Evolutionary conservation across 805 yeast genomes (phyloP), one percentile per base, ranked within the genome.

Genomic region (Lipomyces starkeyi): DNA sequence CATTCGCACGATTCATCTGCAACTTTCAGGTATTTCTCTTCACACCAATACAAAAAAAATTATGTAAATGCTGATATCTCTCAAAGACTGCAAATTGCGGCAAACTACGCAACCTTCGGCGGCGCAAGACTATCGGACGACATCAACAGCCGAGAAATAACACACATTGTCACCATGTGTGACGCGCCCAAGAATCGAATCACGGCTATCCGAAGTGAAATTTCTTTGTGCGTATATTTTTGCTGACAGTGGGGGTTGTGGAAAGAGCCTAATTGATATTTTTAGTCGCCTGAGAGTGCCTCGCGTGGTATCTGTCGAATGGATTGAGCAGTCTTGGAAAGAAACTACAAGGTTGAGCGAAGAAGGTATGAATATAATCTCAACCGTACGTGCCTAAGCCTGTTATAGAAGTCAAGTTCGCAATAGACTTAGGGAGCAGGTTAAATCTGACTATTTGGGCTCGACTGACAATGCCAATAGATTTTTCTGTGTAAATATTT

Each of bases 101-200:
- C 17, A 11, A 59, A 60, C 47, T 65, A 68, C 58, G 65, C 62
- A 3, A n/a, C 13, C 25, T 68, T 73, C 52, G 70, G 84, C 60
- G 88, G 86, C 29, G 91, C 87, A 0, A 77, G 76, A 2, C 58
- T 80, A 3, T 74, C 81, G 0, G 68, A 72, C 2, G 65, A 70
- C 0, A 27, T 82, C 0, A 66, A 62, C 2, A 75, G 76, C 3
- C 78, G 83, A 56, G 79, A 83, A 47, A 73, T 83, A 25, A 78
- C 66, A 11, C 72, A 67, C 47, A 53, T 87, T 13, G 65, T 17
- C 76, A 78, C 11, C 56, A 5, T 2, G 13, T 13, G 34, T 17
- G 49, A n/a, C 7, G 22, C 49, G 9, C 20, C 20, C 20, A 43
- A 43, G 49, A 3, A 43, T 43, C 49, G 49, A 17, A 8, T 17